Evolutionary conservation across 2,329 filamentous ascomycete genomes (phyloP), one percentile per base, ranked within the genome.

Genomic region (Phaeosphaeria sp.): DNA sequence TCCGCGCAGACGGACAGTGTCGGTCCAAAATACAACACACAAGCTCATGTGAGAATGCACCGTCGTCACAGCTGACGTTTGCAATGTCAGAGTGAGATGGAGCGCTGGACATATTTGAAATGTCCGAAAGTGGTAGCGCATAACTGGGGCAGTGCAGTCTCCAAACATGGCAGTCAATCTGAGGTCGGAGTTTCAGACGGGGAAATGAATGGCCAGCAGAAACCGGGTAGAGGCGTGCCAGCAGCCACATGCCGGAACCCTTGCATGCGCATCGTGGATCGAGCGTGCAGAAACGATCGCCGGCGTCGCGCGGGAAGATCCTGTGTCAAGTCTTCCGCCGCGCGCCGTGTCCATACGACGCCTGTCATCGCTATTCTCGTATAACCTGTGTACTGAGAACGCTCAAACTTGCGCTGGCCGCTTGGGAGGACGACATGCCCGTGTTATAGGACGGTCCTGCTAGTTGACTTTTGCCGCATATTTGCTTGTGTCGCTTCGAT

Each of bases 201-300:
- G 43, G 46, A 49, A 27, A 40, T 46, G 22, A 22, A 46, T 22
- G 42, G 18, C 21, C 30, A 36, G 30, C 30, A 36, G 30, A 36
- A 36, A 36, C 30, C 30, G 30, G 30, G 30, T 36, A 36, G 30
- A 44, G n/a, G 21, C 11, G 42, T 44, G 36, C 36, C 36, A 39
- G 44, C 13, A 30, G 40, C 48, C 44, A 51, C 49, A 40, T 20
- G 25, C 22, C 48, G 4, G 7, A 18, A 56, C 33, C 49, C 54
- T 56, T 56, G 54, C 49, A 56, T 56, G 53, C 47, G 48, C 47
- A 51, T 47, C 46, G 42, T 18, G 46, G 8, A 56, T 46, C 53
- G 46, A 51, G 30, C 30, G 30, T 36, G 30, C 46, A 46, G n/a
- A 43, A 49, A 25, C 39, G 42, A 48, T 56, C 46, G 48, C 55